Evolutionary conservation across 2,329 filamentous ascomycete species (phyloP).

Genomic region (Penicillium sp.): DNA sequence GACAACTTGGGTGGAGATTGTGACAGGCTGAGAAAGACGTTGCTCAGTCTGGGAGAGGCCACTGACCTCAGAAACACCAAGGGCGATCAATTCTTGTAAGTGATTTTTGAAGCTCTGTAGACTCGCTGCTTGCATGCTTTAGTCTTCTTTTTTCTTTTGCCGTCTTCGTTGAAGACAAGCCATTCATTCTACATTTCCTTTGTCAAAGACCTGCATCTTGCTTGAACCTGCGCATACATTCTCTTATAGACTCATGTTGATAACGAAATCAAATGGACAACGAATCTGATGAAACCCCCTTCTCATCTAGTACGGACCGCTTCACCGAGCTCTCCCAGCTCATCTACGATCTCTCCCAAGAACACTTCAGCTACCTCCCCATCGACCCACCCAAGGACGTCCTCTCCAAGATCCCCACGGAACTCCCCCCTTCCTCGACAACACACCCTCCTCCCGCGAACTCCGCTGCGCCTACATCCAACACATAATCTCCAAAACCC

Average conservation of each 20-base stretch:
- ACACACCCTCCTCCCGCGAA: conserved; percentile 51
- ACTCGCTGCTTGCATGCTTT: conserved; percentile 14
- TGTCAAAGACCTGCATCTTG: conserved; percentile 9
- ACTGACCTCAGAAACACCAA: conserved; percentile 50
- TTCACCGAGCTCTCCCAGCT: conserved; percentile 52
- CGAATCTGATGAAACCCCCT: conserved; percentile 38
- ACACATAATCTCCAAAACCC: conserved; percentile 54
- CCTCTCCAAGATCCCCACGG: conserved; percentile 50
- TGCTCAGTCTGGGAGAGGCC: conserved; percentile 50
- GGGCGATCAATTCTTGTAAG: conserved; percentile 51
- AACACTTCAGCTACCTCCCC: conserved; percentile 52
- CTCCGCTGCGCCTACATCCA: conserved; percentile 54
- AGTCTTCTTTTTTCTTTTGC: conserved; percentile 18
- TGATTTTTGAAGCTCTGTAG: conserved; percentile 30
- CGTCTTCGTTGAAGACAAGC: conserved; percentile 20
- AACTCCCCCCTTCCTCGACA: conserved; percentile 54
- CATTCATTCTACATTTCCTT: conserved; percentile 18
- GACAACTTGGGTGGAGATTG: conserved; percentile 51
- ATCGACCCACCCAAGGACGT: conserved; percentile 51
- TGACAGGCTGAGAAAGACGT: conserved; percentile 49
- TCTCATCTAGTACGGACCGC: conserved; percentile 48
- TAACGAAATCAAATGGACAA: conserved; percentile 37
- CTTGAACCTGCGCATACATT: conserved; percentile 13
- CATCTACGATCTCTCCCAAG: conserved; percentile 51
- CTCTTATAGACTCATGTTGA: conserved; percentile 31